Evolutionary conservation across 1,284 basidiomycete genomes (phyloP), one percentile per base, ranked within the genome.

Genomic region (Papiliotrema flavescens): DNA sequence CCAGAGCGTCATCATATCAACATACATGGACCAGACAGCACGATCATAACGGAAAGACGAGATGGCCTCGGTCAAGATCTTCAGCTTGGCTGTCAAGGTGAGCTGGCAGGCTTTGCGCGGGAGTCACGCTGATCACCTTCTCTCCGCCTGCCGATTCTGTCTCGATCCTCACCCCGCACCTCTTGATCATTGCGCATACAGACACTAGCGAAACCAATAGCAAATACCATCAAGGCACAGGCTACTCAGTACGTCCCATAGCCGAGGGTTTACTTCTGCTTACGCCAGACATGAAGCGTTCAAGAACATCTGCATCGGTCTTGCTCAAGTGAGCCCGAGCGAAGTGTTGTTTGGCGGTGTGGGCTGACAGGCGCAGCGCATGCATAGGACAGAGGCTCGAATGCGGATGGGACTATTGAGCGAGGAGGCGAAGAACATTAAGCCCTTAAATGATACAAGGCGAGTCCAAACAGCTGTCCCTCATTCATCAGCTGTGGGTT

Each of bases 171-270:
- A 43, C 37, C 24, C 24, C 36, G 20, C 45, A 5, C 42, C 17
- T 26, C 36, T 35, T n/a, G 11, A 8, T 22, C 23, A 17, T 44
- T 17, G 28, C 32, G 28, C 20, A 36, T 9, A 19, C 19, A 90
- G 89, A 91, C 88, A 28, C 72, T 90, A 68, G 89, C 89, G 50
- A 91, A 91, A 77, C 89, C 89, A 40, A 90, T 92, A 62, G 86
- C 87, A 42, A 80, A 80, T 50, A 81, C 81, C 47, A 79, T 92
- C 54, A 91, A 87, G 76, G 79, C 80, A 39, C 89, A 90, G 71
- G 89, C 87, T 1, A 85, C 83, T 60, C 82, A 90, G 89, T 90
- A 66, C 64, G 85, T 64, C 76, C 32, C 23, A 13, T 36, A 24
- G n/a, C 28, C 46, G 28, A 37, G 34, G 13, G 20, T 32, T 24